These are phyloP conservation scores for Penicillium sp. DNA, from an alignment of 2,329 filamentous ascomycete genomes.

Conservation along the genomic window DNA sequence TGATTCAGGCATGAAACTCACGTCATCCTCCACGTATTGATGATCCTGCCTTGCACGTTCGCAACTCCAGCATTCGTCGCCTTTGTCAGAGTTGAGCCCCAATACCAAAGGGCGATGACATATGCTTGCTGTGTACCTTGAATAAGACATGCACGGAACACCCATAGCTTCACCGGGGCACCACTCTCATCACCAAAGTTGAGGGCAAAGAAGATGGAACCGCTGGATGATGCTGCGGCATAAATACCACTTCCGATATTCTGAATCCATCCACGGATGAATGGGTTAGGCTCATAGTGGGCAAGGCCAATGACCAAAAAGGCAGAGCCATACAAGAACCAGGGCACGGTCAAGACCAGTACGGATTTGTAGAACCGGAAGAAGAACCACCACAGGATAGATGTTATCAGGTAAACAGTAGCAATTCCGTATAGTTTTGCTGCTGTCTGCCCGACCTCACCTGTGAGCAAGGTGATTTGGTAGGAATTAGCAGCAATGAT, in stretches of 20 bases:
- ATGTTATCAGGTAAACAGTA: slow-evolving; percentile 57
- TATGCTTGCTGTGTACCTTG: slow-evolving; percentile 68
- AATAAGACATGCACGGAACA: slow-evolving; percentile 64
- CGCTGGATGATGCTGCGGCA: slow-evolving; percentile 60
- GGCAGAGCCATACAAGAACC: slow-evolving; percentile 61
- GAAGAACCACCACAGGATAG: slow-evolving; percentile 61
- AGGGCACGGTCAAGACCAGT: slow-evolving; percentile 59
- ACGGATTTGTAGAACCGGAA: slow-evolving; percentile 59
- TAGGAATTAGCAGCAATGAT: slow-evolving; percentile 66
- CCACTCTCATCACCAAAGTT: slow-evolving; percentile 66
- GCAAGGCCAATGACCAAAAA: slow-evolving; percentile 64
- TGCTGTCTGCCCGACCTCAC: slow-evolving; percentile 59
- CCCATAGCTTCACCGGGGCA: slow-evolving; percentile 62
- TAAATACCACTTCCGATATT: slow-evolving; percentile 62
- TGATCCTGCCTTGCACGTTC: slow-evolving; percentile 35
- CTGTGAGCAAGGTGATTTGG: slow-evolving; percentile 66
- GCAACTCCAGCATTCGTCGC: slow-evolving; percentile 44
- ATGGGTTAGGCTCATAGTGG: slow-evolving; percentile 49
- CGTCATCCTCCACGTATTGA: slow-evolving; percentile 47
- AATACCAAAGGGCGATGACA: slow-evolving; percentile 64
- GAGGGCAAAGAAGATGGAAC: slow-evolving; percentile 64
- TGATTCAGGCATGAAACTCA: slow-evolving; percentile 18
- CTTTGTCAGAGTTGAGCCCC: slow-evolving; percentile 57
- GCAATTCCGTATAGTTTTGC: slow-evolving; percentile 61
- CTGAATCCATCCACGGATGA: slow-evolving; percentile 54